A percentile compares a stretch with the other conserved stretches of the same genome.
Evolutionary conservation across 225 moss, liverwort and hornwort species (phyloP).

Genomic region (Climacium dendroides): DNA sequence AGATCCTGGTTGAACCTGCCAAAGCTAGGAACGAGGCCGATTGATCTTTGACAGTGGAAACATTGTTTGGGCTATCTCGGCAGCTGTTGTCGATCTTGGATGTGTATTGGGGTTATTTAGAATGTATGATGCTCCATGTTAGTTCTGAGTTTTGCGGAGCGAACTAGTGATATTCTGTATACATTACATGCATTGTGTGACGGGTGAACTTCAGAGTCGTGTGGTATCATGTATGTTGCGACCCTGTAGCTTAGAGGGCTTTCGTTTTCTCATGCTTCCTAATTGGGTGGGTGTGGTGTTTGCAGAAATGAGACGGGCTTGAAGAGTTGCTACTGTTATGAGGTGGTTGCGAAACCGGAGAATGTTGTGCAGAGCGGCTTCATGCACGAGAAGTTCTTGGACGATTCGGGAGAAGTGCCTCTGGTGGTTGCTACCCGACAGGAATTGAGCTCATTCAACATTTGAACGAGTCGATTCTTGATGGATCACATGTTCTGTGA

Average conservation of each 20-base stretch:
- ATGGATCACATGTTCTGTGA: neutral
- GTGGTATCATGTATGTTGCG: neutral
- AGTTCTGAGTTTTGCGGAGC: neutral
- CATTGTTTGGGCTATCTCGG: neutral
- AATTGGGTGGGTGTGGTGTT: neutral
- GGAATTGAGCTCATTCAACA: conserved; percentile 76
- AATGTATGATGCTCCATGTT: neutral
- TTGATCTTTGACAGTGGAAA: neutral
- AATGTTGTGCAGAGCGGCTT: conserved; percentile 87
- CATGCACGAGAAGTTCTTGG: conserved; percentile 79
- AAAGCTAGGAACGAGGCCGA: neutral
- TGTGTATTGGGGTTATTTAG: neutral
- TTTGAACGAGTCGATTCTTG: neutral
- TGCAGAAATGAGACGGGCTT: conserved; percentile 31
- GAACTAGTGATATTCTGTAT: neutral
- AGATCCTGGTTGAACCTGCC: neutral
- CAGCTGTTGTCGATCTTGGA: neutral
- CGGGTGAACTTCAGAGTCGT: neutral
- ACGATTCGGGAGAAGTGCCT: conserved; percentile 60
- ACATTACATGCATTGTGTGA: neutral
- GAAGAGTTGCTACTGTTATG: conserved; percentile 93
- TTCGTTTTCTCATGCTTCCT: neutral
- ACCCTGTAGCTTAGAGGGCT: neutral
- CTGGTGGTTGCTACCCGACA: conserved; percentile 85
- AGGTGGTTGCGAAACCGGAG: conserved; percentile 77